Evolutionary conservation across 2,329 filamentous ascomycete genomes (phyloP).

Genomic region (Clarireedia sp.): DNA sequence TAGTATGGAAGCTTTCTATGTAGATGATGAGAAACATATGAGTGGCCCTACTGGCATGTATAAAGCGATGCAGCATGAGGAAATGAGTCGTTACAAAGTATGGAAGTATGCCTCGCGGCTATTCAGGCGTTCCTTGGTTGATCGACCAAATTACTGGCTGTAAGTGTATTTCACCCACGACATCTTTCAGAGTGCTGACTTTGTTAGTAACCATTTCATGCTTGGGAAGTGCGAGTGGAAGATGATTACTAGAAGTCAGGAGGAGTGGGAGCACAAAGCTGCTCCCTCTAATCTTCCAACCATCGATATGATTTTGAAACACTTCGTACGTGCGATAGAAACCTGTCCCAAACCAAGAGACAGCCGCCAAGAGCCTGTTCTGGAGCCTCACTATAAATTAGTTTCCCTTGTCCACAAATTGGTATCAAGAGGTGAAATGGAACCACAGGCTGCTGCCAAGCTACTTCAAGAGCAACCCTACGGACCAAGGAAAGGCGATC

Average conservation of each 20-base stretch:
- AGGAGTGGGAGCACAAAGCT: slow-evolving; percentile 32
- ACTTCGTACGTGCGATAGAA: slow-evolving; percentile 52
- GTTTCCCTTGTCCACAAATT: slow-evolving; percentile 61
- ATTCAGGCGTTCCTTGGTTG: slow-evolving; percentile 49
- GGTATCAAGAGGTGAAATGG: slow-evolving; percentile 33
- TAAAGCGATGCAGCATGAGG: slow-evolving; percentile 46
- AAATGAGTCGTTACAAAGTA: slow-evolving; percentile 50
- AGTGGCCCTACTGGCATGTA: slow-evolving; percentile 48
- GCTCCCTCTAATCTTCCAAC: slow-evolving; percentile 24
- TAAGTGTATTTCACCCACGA: slow-evolving; percentile 30
- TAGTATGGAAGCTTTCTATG: slow-evolving; percentile 56
- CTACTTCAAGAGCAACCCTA: slow-evolving; percentile 29
- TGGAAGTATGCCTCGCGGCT: slow-evolving; percentile 59
- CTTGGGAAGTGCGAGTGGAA: slow-evolving; percentile 67
- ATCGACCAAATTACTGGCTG: slow-evolving; percentile 56
- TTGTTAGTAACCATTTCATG: slow-evolving; percentile 54
- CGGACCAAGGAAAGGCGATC: slow-evolving; percentile 24
- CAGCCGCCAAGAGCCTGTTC: slow-evolving; percentile 52
- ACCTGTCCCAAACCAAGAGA: slow-evolving; percentile 53
- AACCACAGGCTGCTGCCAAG: slow-evolving; percentile 28
- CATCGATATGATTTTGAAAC: slow-evolving; percentile 44
- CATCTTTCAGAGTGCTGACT: slow-evolving; percentile 19
- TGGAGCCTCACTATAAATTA: slow-evolving; percentile 68
- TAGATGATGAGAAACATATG: slow-evolving; percentile 55
- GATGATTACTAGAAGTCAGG: slow-evolving; percentile 47